A percentile compares a stretch with the other conserved stretches of the same genome.
Conservation (phyloP, 108 stramenopile genomes). For the Fragilaria crotonensis region DNA sequence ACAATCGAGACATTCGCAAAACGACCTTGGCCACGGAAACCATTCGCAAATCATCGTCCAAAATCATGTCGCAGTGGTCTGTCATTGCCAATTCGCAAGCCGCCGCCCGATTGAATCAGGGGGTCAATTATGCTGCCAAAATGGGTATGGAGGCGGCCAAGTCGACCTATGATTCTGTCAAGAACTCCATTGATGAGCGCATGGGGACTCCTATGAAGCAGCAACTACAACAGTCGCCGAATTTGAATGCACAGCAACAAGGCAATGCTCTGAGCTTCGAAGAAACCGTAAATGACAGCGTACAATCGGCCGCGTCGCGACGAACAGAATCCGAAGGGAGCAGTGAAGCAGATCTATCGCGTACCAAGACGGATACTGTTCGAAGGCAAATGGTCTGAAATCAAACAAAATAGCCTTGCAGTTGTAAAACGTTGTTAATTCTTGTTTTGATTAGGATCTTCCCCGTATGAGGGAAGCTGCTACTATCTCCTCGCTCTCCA, state of each 20-base stretch:
- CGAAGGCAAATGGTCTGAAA: too few relatives aligned
- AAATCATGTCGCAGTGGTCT: slow-evolving; percentile 38
- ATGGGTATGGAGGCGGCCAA: slow-evolving; percentile 36
- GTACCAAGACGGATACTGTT: too few relatives aligned
- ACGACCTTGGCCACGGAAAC: slow-evolving; percentile 68
- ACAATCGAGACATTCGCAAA: slow-evolving; percentile 71
- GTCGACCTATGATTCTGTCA: slow-evolving; percentile 30
- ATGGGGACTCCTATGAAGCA: slow-evolving; percentile 7
- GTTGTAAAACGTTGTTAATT: too few relatives aligned
- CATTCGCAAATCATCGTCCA: slow-evolving; percentile 52
- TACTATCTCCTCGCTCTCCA: too few relatives aligned
- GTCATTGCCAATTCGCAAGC: slow-evolving; percentile 55
- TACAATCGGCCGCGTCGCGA: too few relatives aligned
- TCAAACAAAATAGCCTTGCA: too few relatives aligned
- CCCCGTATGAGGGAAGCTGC: too few relatives aligned
- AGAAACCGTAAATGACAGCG: background rate
- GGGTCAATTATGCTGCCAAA: slow-evolving; percentile 19
- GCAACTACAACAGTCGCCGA: background rate
- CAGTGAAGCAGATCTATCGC: too few relatives aligned
- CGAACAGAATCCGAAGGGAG: too few relatives aligned
- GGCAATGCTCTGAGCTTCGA: background rate
- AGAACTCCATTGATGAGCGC: slow-evolving; percentile 35
- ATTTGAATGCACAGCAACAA: slow-evolving; percentile 12
- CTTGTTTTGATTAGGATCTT: too few relatives aligned
- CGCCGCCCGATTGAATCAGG: slow-evolving; percentile 51